phyloP scores from a whole-genome alignment of 2,329 filamentous ascomycete species.

The Hymenotorrendiella dingleyae region DNA sequence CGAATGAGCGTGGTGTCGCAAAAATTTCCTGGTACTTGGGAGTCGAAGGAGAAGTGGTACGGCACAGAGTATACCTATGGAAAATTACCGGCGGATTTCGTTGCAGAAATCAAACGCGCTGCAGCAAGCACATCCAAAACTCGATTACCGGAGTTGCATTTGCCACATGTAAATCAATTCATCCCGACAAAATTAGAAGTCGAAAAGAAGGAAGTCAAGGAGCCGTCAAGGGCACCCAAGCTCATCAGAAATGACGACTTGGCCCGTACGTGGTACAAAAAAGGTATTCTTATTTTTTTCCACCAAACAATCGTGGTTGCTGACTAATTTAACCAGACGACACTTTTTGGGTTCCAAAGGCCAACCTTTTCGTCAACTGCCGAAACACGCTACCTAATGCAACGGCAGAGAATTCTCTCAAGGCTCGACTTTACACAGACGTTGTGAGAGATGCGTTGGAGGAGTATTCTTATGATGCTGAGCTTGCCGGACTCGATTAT shows the following conservation, averaged over 20 bases:
- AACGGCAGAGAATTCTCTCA: slow-evolving; percentile 71
- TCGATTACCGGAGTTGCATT: slow-evolving; percentile 66
- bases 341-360: slow-evolving; percentile 96
- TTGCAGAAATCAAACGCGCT: slow-evolving; percentile 63
- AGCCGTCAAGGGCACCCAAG: slow-evolving; percentile 67
- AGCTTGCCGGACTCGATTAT: slow-evolving; percentile 84
- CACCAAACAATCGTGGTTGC: neutral
- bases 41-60: slow-evolving; percentile 93
- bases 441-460: slow-evolving; percentile 83
- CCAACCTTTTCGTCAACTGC: slow-evolving; percentile 75
- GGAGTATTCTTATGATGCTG: slow-evolving; percentile 93
- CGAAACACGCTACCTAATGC: slow-evolving; percentile 74
- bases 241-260: slow-evolving; percentile 79
- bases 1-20: slow-evolving; percentile 77
- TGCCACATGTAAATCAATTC: slow-evolving; percentile 93
- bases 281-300: slow-evolving; percentile 34
- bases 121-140: slow-evolving; percentile 49
- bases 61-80: slow-evolving; percentile 88
- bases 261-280: slow-evolving; percentile 91
- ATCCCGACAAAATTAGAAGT: slow-evolving; percentile 91
- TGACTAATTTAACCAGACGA: slow-evolving; percentile 53
- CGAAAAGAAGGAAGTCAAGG: slow-evolving; percentile 83
- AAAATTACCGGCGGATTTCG: slow-evolving; percentile 69
- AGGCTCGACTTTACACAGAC: slow-evolving; percentile 74
- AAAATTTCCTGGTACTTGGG: slow-evolving; percentile 76